Conservation (phyloP, 2,329 filamentous ascomycete genomes). For the Colletotrichum tamarilloi region DNA sequence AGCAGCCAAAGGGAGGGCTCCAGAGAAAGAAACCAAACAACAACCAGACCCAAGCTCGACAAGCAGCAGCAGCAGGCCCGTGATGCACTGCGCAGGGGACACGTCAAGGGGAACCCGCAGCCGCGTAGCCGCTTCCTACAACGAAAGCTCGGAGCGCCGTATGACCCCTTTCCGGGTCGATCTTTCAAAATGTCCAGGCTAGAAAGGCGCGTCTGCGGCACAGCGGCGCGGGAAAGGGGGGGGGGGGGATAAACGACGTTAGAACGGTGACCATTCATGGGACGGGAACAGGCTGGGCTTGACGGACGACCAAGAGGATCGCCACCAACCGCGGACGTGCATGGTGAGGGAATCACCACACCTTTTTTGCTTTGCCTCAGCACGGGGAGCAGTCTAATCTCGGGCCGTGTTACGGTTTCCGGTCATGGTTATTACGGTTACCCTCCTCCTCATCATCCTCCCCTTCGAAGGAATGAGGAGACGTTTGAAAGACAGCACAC, state of each 20-base stretch:
- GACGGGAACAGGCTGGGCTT: not conserved
- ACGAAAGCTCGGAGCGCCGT: constrained; percentile 25
- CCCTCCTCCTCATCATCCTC: no score
- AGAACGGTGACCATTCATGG: not conserved
- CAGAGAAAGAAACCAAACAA: not conserved
- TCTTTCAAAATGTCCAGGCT: constrained; percentile 15
- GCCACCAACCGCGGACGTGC: constrained; percentile 22
- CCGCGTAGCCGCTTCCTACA: constrained; percentile 20
- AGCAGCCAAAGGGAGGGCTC: not conserved
- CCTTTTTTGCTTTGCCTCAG: constrained; percentile 13
- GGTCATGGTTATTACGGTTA: not conserved
- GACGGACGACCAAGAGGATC: not conserved
- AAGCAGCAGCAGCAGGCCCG: not conserved
- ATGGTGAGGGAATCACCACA: constrained; percentile 7
- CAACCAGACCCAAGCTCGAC: not conserved
- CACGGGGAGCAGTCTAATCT: constrained; percentile 27
- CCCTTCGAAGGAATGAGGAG: not conserved
- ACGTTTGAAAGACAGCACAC: not conserved
- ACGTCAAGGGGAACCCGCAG: constrained; percentile 2
- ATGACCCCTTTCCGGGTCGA: constrained; percentile 16
- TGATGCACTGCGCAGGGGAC: constrained; percentile 24
- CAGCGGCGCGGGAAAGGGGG: not conserved
- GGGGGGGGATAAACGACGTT: not conserved
- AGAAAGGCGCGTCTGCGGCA: constrained; percentile 2
- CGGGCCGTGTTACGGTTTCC: constrained; percentile 11